Base-by-base conservation (phyloP, 441 rosid genomes). In the Theobroma grandiflorum region DNA sequence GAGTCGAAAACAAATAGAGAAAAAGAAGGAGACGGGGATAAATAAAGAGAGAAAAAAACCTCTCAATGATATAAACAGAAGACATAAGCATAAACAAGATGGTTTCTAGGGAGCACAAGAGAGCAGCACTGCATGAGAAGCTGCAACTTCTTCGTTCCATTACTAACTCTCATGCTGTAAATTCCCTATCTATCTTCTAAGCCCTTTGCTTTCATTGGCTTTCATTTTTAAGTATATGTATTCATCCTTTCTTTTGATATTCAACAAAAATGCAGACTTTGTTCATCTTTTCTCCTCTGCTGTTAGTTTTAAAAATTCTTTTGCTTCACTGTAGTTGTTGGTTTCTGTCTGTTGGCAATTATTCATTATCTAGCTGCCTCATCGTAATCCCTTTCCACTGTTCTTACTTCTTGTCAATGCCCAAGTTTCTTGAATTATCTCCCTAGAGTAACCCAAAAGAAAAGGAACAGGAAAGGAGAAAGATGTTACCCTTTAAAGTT, bases 81-180 rank as follows among this genome's bases (percentile, higher is more conserved):
- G 8, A 22, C 5, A 43, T n/a, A n/a, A 69, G 2, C 16, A 10
- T 20, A 22, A 69, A 26, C 42, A 40, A 4, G 35, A 88, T 88
- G 91, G 88, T 81, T 81, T 84, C 91, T 8, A 87, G 88, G 80
- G 89, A 86, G 87, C 84, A 86, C 78, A 88, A 85, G 86, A 86
- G 79, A 82, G 86, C 82, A 74, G 84, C 82, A 74, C 80, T 88
- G 82, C 76, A 88, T 75, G 89, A 87, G 84, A 88, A 88, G 85
- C 78, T 85, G 83, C 91, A 88, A 37, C 74, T 85, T 63, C 91
- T 88, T 85, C 91, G 91, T 75, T 86, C 91, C 62, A 42, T 88
- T 65, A 88, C 91, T 69, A 84, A 87, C 82, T 88, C 91, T 81
- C 86, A 84, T 82, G 87, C 91, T 65, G 91, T 88, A 87, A 81